Base-by-base conservation (phyloP, 1,284 basidiomycete species). In the Takashimella koratensis region DNA sequence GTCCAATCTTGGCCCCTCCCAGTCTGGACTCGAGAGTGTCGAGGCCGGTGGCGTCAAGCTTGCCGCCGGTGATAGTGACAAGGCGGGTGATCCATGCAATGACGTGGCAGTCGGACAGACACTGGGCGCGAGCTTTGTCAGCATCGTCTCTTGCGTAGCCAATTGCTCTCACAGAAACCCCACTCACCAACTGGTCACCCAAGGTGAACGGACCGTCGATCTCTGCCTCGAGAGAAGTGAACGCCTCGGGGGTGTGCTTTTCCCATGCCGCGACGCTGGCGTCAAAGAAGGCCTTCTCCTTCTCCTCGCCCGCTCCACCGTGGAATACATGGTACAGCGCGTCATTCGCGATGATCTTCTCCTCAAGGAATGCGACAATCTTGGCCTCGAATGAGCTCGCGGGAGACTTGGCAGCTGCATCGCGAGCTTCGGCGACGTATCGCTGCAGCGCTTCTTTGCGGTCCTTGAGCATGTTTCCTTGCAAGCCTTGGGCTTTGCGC, bases 51-150 rank as follows among this genome's bases (percentile, higher is more conserved):
- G 84, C 80, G 2, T 63, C 69, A 0, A 67, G 66, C 21, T 68
- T 70, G 0, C 82, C 86, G 2, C 84, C 85, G 4, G 80, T 78
- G 22, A 89, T 76, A 43, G 65, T 70, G 11, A 84, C 81, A 10
- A 91, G 60, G 25, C 84, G 81, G 2, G 84, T 78, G 39, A 92
- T 71, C 89, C 88, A 95, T 11, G 84, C 84, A 3, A 83, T 84
- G 23, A 91, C 77, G 66, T 92, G 88, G 49, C 91, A 74, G 68
- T 94, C 91, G 2, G 85, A 87, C 43, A 90, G 77, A 6, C 85
- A 88, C 66, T 91, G 72, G 56, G 19, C 26, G 23, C 27, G 13
- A 22, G 21, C 46, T 3, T 16, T 1, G 27, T 5, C 22, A 27
- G 40, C n/a, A n/a, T 1, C 24, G 12, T n/a, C n/a, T 22, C 11